phyloP scores from a whole-genome alignment of 108 stramenopile genomes.

The Nitzschia palea region DNA sequence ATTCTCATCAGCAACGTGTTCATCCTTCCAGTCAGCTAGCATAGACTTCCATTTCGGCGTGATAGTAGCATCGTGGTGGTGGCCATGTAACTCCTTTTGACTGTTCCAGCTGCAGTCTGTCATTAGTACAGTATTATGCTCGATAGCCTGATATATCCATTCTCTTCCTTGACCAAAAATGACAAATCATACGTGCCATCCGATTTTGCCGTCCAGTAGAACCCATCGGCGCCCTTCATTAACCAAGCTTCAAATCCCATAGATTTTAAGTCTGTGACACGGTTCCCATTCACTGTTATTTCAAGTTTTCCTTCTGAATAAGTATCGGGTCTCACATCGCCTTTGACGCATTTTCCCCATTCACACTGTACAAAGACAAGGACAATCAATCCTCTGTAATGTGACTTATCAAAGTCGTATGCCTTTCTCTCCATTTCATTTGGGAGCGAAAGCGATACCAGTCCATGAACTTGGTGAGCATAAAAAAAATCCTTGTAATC shows the following conservation, averaged over 20 bases:
- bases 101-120: too few species aligned
- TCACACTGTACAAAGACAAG: constrained; percentile 22
- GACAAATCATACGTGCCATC: not conserved
- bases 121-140: constrained; percentile 13
- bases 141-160: constrained; percentile 2
- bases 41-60: too few species aligned
- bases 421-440: constrained; percentile 38
- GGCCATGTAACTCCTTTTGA: too few species aligned
- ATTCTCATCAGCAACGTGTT: too few species aligned
- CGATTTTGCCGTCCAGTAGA: not conserved
- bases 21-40: too few species aligned
- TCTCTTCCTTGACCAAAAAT: not conserved
- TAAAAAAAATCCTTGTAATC: constrained; percentile 52
- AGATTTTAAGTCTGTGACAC: not conserved
- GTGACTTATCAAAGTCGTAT: constrained; percentile 20
- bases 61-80: too few species aligned
- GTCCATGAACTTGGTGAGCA: constrained; percentile 18
- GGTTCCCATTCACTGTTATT: constrained; percentile 11
- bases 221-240: constrained; percentile 8
- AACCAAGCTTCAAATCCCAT: constrained; percentile 1
- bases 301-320: constrained; percentile 16
- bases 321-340: constrained; percentile 14
- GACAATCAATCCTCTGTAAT: constrained; percentile 30
- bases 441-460: constrained; percentile 34
- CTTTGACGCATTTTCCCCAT: constrained; percentile 35